Evolutionary conservation across 768 basidiomycete species (phyloP).

Genomic region (Tylopilus subfusipes): DNA sequence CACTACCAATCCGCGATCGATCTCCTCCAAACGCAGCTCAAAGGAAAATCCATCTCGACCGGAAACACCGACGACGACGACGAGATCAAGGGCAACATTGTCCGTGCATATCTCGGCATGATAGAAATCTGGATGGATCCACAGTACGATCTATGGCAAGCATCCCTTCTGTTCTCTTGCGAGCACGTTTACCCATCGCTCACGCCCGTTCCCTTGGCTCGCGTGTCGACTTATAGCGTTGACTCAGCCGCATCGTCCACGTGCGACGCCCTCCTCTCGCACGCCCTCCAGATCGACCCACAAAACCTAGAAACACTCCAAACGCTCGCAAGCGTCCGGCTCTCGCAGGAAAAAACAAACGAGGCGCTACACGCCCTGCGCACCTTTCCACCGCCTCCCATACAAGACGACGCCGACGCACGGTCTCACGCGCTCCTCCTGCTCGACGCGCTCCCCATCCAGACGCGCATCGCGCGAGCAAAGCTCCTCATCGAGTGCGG

Average conservation of each 20-base stretch:
- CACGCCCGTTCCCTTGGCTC: background rate
- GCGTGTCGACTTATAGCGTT: slow-evolving; percentile 51
- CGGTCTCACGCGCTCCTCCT: slow-evolving; percentile 36
- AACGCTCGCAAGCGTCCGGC: slow-evolving; percentile 77
- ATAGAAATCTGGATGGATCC: slow-evolving; percentile 98
- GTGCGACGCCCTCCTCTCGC: slow-evolving; percentile 71
- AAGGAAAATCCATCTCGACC: slow-evolving; percentile 61
- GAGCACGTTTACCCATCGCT: background rate
- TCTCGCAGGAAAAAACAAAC: slow-evolving; percentile 81
- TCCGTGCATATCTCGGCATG: slow-evolving; percentile 80
- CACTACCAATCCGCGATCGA: slow-evolving; percentile 83
- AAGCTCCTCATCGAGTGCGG: slow-evolving; percentile 78
- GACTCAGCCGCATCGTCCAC: slow-evolving; percentile 78
- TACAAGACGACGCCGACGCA: slow-evolving; percentile 5
- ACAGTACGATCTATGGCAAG: slow-evolving; percentile 80
- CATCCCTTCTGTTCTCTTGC: background rate
- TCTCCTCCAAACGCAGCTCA: slow-evolving; percentile 61
- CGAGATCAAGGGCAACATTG: slow-evolving; percentile 64
- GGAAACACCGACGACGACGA: slow-evolving; percentile 32
- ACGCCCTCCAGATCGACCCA: slow-evolving; percentile 72
- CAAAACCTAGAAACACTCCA: slow-evolving; percentile 78
- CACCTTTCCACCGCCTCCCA: slow-evolving; percentile 18
- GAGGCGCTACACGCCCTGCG: slow-evolving; percentile 56
- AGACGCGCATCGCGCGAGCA: slow-evolving; percentile 68
- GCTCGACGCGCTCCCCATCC: slow-evolving; percentile 49